Percentiles rank a stretch among this genome's conserved stretches.
These are phyloP conservation scores for Sporothrix globosa DNA, from an alignment of 2,329 filamentous ascomycete genomes.

Conservation along the genomic window DNA sequence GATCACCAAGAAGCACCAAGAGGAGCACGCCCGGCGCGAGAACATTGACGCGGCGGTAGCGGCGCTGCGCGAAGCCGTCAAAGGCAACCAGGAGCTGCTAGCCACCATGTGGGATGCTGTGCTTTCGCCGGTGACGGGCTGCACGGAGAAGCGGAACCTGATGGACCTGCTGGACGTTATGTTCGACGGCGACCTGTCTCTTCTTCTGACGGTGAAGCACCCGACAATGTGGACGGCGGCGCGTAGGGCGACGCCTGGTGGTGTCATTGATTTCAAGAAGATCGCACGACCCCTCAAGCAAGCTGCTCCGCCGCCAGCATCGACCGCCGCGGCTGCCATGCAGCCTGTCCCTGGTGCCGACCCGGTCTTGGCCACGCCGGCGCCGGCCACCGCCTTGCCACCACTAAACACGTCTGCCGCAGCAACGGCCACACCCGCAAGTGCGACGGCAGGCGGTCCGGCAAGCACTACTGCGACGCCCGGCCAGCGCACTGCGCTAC, in stretches of 20 bases:
- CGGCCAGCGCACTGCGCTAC: constrained; percentile 31
- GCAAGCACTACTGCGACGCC: background rate
- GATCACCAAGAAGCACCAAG: constrained; percentile 50
- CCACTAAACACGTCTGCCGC: background rate
- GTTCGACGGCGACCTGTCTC: constrained; percentile 53
- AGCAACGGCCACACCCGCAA: background rate
- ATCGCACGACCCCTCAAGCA: constrained; percentile 33
- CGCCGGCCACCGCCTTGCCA: constrained; percentile 8
- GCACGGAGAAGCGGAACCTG: constrained; percentile 54
- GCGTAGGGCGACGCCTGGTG: constrained; percentile 36
- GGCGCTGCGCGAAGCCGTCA: constrained; percentile 55
- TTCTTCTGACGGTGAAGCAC: constrained; percentile 52
- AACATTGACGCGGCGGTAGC: constrained; percentile 53
- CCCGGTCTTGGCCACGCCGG: background rate
- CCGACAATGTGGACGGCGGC: constrained; percentile 51
- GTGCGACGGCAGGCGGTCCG: background rate
- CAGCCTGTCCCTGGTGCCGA: background rate
- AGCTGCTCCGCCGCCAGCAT: constrained; percentile 9
- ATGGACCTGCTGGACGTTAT: constrained; percentile 57
- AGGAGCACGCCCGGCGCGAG: constrained; percentile 53
- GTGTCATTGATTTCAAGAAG: constrained; percentile 35
- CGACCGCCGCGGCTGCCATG: background rate
- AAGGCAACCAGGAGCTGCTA: constrained; percentile 50
- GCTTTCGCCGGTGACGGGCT: constrained; percentile 52
- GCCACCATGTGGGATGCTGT: constrained; percentile 55